Base-by-base conservation (phyloP, 1,284 basidiomycete genomes). In the Rhodotorula sp. region DNA sequence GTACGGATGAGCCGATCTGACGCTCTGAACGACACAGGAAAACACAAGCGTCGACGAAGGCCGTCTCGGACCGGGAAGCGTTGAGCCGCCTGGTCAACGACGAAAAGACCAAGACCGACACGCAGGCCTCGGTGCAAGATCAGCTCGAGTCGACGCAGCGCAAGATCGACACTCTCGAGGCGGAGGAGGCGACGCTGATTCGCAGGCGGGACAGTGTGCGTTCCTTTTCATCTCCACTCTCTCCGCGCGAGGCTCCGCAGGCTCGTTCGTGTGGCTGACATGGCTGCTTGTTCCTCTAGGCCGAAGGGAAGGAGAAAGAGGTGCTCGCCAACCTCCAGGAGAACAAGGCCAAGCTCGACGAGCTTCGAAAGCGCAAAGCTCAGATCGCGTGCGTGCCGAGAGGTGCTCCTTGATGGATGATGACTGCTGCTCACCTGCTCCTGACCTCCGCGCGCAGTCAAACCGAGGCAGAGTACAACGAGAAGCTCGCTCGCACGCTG, bases 391-490 rank as follows among this genome's bases (percentile, higher is more conserved):
- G 4, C 62, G 71, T 47, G 43, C 6, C 68, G 58, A 29, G 3
- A 49, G 12, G 39, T 48, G 3, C 21, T 10, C 56, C 51, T 52
- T 20, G 47, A n/a, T 14, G 16, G 26, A 1, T 18, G n/a, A 29
- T 29, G 3, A 47, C 2, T 18, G 58, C 8, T 43, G 39, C 39
- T 43, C 39, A 43, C 39, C 34, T 62, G 51, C 58, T 61, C 61
- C n/a, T 3, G 5, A 29, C 3, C 21, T 20, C 18, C 10, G 31
- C 29, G 15, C 47, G 21, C 78, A 96, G 92, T 62, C 90, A 92
- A 84, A 86, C 92, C 7, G 92, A 95, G 82, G 87, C 87, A 0
- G 92, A 97, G 79, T 86, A 91, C 58, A 96, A 96, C 80, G 95
- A 97, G 81, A 93, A 94, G 79, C 87, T 99, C 5, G 86, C 90